Percentiles rank a stretch among this genome's conserved stretches.
Conservation (phyloP, 163 green algal genomes). For the Scenedesmus sp. region DNA sequence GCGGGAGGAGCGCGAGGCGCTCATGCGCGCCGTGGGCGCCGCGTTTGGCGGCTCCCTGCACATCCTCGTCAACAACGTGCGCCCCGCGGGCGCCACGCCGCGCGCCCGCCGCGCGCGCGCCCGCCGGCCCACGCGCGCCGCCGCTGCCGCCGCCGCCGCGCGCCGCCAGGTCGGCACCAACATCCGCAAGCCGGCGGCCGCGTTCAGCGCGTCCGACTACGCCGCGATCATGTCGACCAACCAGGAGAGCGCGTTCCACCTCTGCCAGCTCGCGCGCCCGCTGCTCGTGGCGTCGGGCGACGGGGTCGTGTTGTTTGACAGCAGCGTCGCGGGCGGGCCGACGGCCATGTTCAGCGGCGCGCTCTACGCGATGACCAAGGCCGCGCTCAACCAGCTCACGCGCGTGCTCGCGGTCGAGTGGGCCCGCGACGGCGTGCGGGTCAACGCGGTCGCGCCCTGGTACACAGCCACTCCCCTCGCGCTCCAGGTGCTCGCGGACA, state of each 20-base stretch:
- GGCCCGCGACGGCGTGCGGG: conserved; percentile 76
- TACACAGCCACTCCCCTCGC: conserved; percentile 85
- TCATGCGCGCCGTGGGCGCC: conserved; percentile 55
- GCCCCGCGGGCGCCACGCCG: neutral
- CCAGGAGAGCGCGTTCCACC: conserved; percentile 76
- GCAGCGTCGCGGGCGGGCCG: conserved; percentile 33
- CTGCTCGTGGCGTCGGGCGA: conserved; percentile 65
- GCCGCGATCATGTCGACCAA: conserved; percentile 79
- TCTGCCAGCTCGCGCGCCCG: conserved; percentile 66
- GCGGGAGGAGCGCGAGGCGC: conserved; percentile 43
- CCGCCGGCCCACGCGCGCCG: too few relatives aligned
- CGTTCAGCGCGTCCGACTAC: conserved; percentile 62
- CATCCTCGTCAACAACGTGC: conserved; percentile 37
- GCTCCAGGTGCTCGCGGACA: conserved; percentile 71
- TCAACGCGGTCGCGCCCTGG: conserved; percentile 90
- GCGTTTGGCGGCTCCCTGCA: conserved; percentile 73
- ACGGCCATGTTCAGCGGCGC: conserved; percentile 31
- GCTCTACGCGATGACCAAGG: conserved; percentile 46
- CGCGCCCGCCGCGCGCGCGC: too few relatives aligned
- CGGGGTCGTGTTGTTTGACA: conserved; percentile 31
- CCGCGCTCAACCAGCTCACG: conserved; percentile 86
- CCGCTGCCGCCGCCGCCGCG: too few relatives aligned
- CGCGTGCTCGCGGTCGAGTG: conserved; percentile 94
- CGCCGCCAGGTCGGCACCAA: conserved; percentile 97
- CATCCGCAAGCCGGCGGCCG: conserved; percentile 78